A percentile compares a stretch with the other conserved stretches of the same genome.
phyloP scores from a whole-genome alignment of 805 yeast species.

The Vanderwaltozyma yarrowii region DNA sequence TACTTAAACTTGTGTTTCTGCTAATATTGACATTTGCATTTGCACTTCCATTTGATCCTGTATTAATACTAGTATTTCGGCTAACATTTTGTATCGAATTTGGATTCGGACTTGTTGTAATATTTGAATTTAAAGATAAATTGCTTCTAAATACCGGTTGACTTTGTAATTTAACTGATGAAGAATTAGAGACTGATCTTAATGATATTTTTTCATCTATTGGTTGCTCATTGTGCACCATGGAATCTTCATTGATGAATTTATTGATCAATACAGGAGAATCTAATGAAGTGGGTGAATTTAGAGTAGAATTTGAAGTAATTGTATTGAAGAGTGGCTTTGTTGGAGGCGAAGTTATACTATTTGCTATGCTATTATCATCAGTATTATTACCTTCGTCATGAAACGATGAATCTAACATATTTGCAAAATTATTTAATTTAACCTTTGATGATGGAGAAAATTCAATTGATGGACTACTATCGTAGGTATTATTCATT shows the following conservation, averaged over 20 bases:
- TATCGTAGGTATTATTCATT: background rate
- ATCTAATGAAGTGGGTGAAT: background rate
- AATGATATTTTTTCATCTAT: background rate
- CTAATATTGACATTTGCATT: background rate
- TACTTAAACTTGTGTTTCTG: too few relatives aligned
- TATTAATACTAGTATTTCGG: background rate
- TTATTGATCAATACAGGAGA: background rate
- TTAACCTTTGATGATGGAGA: conserved; percentile 24
- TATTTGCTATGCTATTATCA: background rate
- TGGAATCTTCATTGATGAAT: background rate
- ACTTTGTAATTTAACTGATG: background rate
- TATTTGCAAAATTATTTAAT: conserved; percentile 18
- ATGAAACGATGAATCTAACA: conserved; percentile 18
- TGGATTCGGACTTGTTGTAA: background rate
- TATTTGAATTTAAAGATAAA: background rate
- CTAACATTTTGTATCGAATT: background rate
- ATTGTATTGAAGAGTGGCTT: too few relatives aligned
- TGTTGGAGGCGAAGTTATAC: background rate
- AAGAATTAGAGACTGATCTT: background rate
- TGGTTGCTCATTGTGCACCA: background rate
- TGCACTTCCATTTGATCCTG: background rate
- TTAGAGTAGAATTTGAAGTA: background rate
- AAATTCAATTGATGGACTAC: conserved; percentile 9
- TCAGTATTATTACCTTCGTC: background rate
- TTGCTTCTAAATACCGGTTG: background rate